phyloP scores from a whole-genome alignment of 139 green algal genomes.

The Chlamydomonas sp. region DNA sequence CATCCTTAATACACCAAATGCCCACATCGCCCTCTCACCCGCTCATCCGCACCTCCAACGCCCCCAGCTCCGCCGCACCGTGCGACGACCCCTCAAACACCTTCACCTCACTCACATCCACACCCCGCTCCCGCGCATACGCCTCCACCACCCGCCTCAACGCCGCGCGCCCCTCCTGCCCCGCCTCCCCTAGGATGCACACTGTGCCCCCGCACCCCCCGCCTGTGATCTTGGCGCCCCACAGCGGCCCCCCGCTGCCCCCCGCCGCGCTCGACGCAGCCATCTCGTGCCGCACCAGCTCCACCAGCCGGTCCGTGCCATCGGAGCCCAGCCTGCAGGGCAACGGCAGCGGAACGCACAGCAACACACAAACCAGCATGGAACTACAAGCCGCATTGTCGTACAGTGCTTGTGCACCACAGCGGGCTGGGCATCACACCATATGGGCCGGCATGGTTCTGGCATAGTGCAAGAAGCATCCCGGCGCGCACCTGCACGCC shows the following conservation, averaged over 20 bases:
- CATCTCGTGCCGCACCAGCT: constrained; percentile 71
- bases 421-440: too few relatives aligned
- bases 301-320: constrained; percentile 70
- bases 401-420: too few relatives aligned
- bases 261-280: constrained; percentile 2
- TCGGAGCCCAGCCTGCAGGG: constrained; percentile 72
- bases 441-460: too few relatives aligned
- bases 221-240: constrained; percentile 95
- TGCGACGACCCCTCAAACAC: constrained; percentile 33
- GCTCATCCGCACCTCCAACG: neutral
- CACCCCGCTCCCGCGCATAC: constrained; percentile 7
- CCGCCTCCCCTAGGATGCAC: constrained; percentile 70
- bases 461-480: too few relatives aligned
- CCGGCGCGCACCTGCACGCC: neutral
- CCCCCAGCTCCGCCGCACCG: constrained; percentile 5
- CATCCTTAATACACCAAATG: too few relatives aligned
- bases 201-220: constrained; percentile 91
- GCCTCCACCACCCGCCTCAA: constrained; percentile 10
- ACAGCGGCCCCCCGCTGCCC: constrained; percentile 62
- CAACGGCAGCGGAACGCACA: too few relatives aligned
- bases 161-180: constrained; percentile 29
- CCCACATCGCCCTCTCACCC: too few relatives aligned
- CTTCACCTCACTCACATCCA: neutral
- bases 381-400: too few relatives aligned
- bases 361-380: too few relatives aligned